Percentiles rank a stretch among this genome's conserved stretches.
phyloP scores from a whole-genome alignment of 1,284 basidiomycete genomes.

The Prillingera fragicola region DNA sequence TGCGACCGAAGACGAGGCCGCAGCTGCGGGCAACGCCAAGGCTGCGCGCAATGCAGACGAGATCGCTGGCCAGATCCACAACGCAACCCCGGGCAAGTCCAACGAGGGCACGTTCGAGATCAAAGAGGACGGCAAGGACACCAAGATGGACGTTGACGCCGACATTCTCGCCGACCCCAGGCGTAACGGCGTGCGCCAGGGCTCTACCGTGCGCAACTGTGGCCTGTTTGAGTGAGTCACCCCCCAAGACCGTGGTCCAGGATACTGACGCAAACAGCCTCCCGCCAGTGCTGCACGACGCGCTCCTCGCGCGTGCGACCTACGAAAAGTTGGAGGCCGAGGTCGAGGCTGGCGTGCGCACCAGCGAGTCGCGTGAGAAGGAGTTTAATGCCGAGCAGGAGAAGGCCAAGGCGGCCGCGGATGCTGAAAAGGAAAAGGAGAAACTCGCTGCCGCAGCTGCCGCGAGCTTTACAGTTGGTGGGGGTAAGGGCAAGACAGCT shows the following conservation, averaged over 20 bases:
- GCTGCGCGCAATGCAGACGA: background rate
- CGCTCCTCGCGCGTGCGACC: constrained; percentile 27
- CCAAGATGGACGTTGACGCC: constrained; percentile 6
- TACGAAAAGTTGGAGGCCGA: constrained; percentile 38
- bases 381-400: too few species aligned
- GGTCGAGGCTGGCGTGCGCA: constrained; percentile 36
- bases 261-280: constrained; percentile 21
- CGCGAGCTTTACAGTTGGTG: too few species aligned
- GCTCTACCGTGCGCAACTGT: constrained; percentile 43
- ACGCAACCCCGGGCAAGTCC: too few species aligned
- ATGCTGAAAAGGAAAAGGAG: too few species aligned
- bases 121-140: constrained; percentile 5
- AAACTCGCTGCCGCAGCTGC: too few species aligned
- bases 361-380: constrained; percentile 11
- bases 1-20: constrained; percentile 11
- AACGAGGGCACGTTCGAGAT: background rate
- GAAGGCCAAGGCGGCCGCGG: too few species aligned
- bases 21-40: constrained; percentile 8
- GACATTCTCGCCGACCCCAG: constrained; percentile 19
- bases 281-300: constrained; percentile 33
- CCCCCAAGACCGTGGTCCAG: background rate
- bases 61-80: constrained; percentile 13
- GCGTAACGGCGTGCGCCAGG: constrained; percentile 33
- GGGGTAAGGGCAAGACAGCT: too few species aligned
- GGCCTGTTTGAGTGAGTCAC: constrained; percentile 40